These are phyloP conservation scores for Amanita molliuscula DNA, from an alignment of 768 basidiomycete genomes.

Conservation along the genomic window DNA sequence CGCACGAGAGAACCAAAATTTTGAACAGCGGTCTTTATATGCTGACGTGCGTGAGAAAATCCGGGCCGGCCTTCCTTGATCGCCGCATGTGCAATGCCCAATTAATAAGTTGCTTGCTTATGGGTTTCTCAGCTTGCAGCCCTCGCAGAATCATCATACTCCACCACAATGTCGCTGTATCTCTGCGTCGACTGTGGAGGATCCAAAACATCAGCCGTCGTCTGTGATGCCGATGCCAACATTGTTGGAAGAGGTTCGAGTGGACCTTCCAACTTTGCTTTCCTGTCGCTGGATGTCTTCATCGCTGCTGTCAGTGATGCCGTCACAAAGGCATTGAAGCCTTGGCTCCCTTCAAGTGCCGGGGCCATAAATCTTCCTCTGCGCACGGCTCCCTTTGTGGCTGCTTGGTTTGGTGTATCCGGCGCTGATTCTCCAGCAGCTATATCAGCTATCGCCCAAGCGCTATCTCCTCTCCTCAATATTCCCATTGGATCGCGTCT, in stretches of 20 bases:
- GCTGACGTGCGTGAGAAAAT: slow-evolving; percentile 22
- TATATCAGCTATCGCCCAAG: slow-evolving; percentile 40
- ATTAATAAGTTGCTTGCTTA: neutral
- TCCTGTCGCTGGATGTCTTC: slow-evolving; percentile 59
- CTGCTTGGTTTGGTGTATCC: slow-evolving; percentile 78
- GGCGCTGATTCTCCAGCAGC: slow-evolving; percentile 71
- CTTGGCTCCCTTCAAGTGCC: slow-evolving; percentile 26
- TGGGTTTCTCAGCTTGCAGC: neutral
- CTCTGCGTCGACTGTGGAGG: slow-evolving; percentile 87
- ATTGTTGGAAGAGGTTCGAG: slow-evolving; percentile 59
- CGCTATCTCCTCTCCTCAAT: slow-evolving; percentile 45
- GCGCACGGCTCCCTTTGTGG: slow-evolving; percentile 33
- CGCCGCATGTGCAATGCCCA: neutral
- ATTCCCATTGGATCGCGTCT: slow-evolving; percentile 47
- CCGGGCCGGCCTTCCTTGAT: slow-evolving; percentile 22
- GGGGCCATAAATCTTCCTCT: slow-evolving; percentile 26
- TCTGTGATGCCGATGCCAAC: slow-evolving; percentile 45
- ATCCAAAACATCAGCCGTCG: slow-evolving; percentile 75
- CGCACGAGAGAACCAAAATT: slow-evolving; percentile 45
- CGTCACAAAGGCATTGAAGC: slow-evolving; percentile 43
- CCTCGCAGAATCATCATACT: neutral
- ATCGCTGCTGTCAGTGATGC: slow-evolving; percentile 39
- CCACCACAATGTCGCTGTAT: slow-evolving; percentile 42
- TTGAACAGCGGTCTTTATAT: slow-evolving; percentile 10
- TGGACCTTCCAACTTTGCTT: slow-evolving; percentile 82